phyloP scores from a whole-genome alignment of 495 filamentous ascomycete genomes.

The Hyaloscypha bicolor region DNA sequence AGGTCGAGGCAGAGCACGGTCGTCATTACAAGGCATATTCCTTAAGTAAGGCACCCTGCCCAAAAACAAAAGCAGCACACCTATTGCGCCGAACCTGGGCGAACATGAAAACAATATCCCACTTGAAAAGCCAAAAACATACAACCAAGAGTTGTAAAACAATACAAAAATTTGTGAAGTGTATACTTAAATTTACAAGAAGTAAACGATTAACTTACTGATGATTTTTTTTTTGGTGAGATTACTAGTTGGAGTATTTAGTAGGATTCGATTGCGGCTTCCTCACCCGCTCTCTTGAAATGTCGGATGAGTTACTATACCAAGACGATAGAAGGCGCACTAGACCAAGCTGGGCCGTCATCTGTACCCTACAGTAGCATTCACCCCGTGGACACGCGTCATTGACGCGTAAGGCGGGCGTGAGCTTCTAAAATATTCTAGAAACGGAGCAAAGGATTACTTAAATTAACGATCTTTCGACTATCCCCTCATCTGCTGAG shows the following conservation, averaged over 20 bases:
- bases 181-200: conserved; percentile 11
- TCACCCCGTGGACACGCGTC: too few species aligned
- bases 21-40: conserved; percentile 13
- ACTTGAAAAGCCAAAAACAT: conserved; percentile 14
- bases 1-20: neutral
- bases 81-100: conserved; percentile 3
- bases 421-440: too few species aligned
- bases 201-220: conserved; percentile 2
- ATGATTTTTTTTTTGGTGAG: conserved; percentile 10
- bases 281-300: too few species aligned
- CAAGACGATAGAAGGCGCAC: too few species aligned
- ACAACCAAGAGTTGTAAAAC: conserved; percentile 11
- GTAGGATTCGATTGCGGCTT: too few species aligned
- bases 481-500: too few species aligned
- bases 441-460: too few species aligned
- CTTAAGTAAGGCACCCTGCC: conserved; percentile 8
- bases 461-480: too few species aligned
- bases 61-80: conserved; percentile 8
- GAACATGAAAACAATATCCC: conserved; percentile 9
- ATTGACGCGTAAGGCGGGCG: too few species aligned
- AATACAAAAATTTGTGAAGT: conserved; percentile 12
- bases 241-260: conserved; percentile 8
- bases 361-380: too few species aligned
- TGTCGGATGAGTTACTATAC: too few species aligned
- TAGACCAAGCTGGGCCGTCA: too few species aligned